Conservation (phyloP, 1,139 yeast species). For the Suhomyces coccinellae region DNA sequence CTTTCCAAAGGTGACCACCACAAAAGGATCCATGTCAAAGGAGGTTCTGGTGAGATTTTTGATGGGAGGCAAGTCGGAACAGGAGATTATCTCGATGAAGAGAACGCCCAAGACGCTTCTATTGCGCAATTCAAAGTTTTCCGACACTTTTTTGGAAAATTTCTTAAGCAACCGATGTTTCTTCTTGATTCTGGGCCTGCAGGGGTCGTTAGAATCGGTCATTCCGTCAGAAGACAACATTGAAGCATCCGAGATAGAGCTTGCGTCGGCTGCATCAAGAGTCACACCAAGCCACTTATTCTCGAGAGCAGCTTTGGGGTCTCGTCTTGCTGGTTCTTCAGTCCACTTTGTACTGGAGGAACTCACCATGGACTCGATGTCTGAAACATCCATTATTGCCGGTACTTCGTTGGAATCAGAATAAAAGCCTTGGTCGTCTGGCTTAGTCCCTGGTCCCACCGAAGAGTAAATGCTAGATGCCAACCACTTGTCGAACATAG, state of each 20-base stretch:
- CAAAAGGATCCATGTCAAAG: constrained; percentile 96
- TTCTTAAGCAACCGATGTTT: constrained; percentile 11
- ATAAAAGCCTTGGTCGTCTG: constrained; percentile 48
- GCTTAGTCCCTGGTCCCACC: constrained; percentile 25
- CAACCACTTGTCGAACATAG: constrained; percentile 30
- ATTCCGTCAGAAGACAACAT: constrained; percentile 16
- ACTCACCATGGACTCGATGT: constrained; percentile 27
- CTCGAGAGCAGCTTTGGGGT: neutral
- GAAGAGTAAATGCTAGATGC: constrained; percentile 34
- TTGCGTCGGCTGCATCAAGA: constrained; percentile 11
- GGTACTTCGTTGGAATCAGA: constrained; percentile 26
- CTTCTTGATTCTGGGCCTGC: constrained; percentile 2
- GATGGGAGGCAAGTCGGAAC: constrained; percentile 69
- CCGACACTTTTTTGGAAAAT: neutral
- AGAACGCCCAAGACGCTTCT: constrained; percentile 66
- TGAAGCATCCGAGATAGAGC: constrained; percentile 29
- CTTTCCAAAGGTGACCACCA: constrained; percentile 86
- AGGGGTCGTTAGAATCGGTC: constrained; percentile 1
- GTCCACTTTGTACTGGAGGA: neutral
- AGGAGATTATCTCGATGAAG: constrained; percentile 72
- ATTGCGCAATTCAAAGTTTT: constrained; percentile 33
- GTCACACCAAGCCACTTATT: constrained; percentile 6
- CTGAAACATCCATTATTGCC: constrained; percentile 28
- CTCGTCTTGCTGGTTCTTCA: neutral
- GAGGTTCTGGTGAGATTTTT: constrained; percentile 64